Evolutionary conservation across 1,284 basidiomycete genomes (phyloP).

Genomic region (Ustilago tritici): DNA sequence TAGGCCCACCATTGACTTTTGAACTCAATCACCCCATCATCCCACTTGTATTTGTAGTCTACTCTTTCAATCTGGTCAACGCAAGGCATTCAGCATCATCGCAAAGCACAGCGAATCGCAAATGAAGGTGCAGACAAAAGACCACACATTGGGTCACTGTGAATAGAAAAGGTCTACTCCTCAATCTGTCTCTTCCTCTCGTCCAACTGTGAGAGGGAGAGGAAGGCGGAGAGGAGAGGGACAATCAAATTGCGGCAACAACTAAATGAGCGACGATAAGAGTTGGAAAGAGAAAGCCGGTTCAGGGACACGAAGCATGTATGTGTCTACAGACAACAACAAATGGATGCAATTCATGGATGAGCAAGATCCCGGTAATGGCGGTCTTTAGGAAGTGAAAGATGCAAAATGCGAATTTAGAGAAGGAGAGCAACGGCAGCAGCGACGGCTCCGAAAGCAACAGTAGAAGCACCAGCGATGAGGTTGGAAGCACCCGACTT

Average conservation of each 20-base stretch:
- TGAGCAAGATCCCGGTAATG: background rate
- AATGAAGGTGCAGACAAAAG: background rate
- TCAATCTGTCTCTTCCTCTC: slow-evolving; percentile 3
- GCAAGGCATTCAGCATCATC: background rate
- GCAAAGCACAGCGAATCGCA: background rate
- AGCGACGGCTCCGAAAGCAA: slow-evolving; percentile 34
- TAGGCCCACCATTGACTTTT: slow-evolving; percentile 50
- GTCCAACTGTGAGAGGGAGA: background rate
- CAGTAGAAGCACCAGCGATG: slow-evolving; percentile 29
- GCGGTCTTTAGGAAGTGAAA: slow-evolving; percentile 1
- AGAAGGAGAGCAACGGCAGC: slow-evolving; percentile 41
- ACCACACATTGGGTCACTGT: background rate
- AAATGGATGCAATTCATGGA: background rate
- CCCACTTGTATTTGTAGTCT: slow-evolving; percentile 23
- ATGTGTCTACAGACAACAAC: slow-evolving; percentile 5
- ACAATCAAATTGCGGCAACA: background rate
- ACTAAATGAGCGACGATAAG: slow-evolving; percentile 10
- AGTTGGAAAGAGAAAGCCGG: slow-evolving; percentile 1
- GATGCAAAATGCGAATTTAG: slow-evolving; percentile 14
- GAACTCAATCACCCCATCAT: background rate
- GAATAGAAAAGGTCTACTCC: slow-evolving; percentile 1
- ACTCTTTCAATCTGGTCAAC: background rate
- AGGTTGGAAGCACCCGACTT: slow-evolving; percentile 33
- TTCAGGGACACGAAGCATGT: slow-evolving; percentile 8
- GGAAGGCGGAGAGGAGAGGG: slow-evolving; percentile 12